Evolutionary conservation across 202 grass and related monocot species (phyloP).

Genomic region (Cymbopogon flexuosus): DNA sequence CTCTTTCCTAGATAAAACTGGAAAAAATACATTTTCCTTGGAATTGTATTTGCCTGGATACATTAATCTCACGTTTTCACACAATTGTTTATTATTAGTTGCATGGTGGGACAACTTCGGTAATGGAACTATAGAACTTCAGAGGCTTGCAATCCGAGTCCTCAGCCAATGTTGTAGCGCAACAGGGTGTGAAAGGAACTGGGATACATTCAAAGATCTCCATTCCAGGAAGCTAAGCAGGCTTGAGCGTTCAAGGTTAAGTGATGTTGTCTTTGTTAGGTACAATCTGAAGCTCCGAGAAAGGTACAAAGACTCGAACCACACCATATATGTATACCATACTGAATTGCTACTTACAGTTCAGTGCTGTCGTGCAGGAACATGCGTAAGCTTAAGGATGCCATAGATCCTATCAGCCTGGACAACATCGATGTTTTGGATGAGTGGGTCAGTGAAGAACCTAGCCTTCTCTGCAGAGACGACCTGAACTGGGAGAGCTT

Average conservation of each 20-base stretch:
- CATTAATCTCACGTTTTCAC: background rate
- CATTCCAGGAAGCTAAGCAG: constrained; percentile 54
- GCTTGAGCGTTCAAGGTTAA: constrained; percentile 46
- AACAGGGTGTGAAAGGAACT: constrained; percentile 48
- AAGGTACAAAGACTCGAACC: constrained; percentile 25
- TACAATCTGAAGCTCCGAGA: constrained; percentile 61
- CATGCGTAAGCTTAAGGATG: constrained; percentile 34
- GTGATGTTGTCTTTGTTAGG: constrained; percentile 42
- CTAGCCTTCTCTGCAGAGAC: constrained; percentile 49
- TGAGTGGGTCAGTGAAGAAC: constrained; percentile 56
- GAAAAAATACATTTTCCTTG: background rate
- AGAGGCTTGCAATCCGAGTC: constrained; percentile 60
- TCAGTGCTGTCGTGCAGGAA: constrained; percentile 27
- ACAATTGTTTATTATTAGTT: constrained; percentile 37
- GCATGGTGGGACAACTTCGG: constrained; percentile 76
- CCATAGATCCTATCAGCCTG: constrained; percentile 51
- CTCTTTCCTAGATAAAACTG: background rate
- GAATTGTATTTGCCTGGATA: background rate
- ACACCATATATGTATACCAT: background rate
- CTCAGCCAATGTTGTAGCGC: constrained; percentile 64
- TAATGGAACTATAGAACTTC: constrained; percentile 54
- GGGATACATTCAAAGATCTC: constrained; percentile 42
- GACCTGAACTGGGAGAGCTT: constrained; percentile 58
- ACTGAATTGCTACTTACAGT: background rate
- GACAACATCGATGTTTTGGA: constrained; percentile 55